A percentile compares a stretch with the other conserved stretches of the same genome.
These are phyloP conservation scores for Dendrobium officinale DNA, from an alignment of 106 monocot genomes.

Conservation along the genomic window DNA sequence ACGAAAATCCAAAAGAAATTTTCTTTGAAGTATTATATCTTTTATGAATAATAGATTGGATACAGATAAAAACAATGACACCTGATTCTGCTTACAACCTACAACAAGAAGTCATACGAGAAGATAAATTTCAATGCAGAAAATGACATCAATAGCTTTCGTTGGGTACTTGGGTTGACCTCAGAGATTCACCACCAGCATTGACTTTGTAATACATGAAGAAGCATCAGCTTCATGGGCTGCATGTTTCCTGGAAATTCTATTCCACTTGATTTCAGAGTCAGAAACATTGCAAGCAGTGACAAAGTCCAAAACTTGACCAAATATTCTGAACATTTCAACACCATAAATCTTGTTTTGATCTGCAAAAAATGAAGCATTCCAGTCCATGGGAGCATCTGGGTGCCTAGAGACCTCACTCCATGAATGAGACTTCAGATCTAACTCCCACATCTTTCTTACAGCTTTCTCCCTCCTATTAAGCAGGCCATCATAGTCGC, in stretches of 20 bases:
- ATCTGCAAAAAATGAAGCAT: constrained; percentile 47
- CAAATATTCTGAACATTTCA: constrained; percentile 86
- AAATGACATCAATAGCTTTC: not conserved
- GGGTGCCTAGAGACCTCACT: constrained; percentile 66
- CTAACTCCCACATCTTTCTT: constrained; percentile 76
- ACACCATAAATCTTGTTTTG: constrained; percentile 53
- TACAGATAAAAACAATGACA: too few species aligned
- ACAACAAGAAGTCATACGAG: not conserved
- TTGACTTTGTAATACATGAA: constrained; percentile 42
- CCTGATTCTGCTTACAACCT: too few species aligned
- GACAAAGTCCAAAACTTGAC: constrained; percentile 68
- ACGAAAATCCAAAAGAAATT: too few species aligned
- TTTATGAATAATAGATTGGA: too few species aligned
- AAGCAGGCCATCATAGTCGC: constrained; percentile 22
- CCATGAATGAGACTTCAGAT: constrained; percentile 34
- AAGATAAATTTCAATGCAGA: not conserved
- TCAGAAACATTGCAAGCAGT: constrained; percentile 59
- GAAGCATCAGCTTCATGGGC: constrained; percentile 34
- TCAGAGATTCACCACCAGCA: constrained; percentile 47
- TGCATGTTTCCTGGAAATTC: constrained; percentile 49
- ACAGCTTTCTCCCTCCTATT: constrained; percentile 49
- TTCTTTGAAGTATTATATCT: too few species aligned
- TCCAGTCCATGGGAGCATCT: constrained; percentile 87
- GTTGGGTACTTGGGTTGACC: not conserved
- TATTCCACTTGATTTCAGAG: constrained; percentile 35